Base-by-base conservation (phyloP, 805 yeast genomes). In the Scheffersomyces stipitis region DNA sequence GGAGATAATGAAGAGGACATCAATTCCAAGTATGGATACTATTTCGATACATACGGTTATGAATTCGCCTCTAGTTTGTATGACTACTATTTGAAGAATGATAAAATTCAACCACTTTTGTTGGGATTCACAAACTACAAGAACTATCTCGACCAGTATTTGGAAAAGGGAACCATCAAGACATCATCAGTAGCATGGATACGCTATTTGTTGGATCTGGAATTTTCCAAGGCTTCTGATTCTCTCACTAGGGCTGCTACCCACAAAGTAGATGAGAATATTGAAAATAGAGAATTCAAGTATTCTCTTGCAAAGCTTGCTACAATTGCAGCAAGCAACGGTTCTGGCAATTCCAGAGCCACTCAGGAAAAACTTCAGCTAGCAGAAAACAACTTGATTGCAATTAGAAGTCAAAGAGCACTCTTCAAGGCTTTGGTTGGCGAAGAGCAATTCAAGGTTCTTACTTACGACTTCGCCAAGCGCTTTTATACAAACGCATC, bases 231-330 rank as follows among this genome's bases (percentile, higher is more conserved):
- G 1, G 91, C 89, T 0, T 64, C 82, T 1, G 48, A 55, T 10
- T 65, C 70, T 1, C 61, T 88, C 20, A 49, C 66, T 3, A 52
- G 60, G 12, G 1, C 71, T 4, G 60, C 66, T 10, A 55, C 69
- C 3, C 15, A 39, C 4, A 39, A 48, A 6, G 42, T 54, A 2
- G 73, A 71, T 13, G 78, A 75, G 17, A 51, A 60, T 7, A 64
- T 71, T 30, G 59, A 59, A 9, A 73, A 72, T 45, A 75, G 73
- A 48, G 78, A 73, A 46, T 49, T 83, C 15, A 80, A 80, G 45
- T 69, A 81, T 41, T 83, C 87, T 38, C 59, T 88, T 33, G 90
- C 95, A 2, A 88, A 88, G 56, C 59, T 89, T 15, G 62, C 86
- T 2, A 66, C 77, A 1, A 51, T 85, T 14, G 81, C 80, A 0